These are phyloP conservation scores for Trichosanthes cucumerina DNA, from an alignment of 306 rosid genomes.

Conservation along the genomic window DNA sequence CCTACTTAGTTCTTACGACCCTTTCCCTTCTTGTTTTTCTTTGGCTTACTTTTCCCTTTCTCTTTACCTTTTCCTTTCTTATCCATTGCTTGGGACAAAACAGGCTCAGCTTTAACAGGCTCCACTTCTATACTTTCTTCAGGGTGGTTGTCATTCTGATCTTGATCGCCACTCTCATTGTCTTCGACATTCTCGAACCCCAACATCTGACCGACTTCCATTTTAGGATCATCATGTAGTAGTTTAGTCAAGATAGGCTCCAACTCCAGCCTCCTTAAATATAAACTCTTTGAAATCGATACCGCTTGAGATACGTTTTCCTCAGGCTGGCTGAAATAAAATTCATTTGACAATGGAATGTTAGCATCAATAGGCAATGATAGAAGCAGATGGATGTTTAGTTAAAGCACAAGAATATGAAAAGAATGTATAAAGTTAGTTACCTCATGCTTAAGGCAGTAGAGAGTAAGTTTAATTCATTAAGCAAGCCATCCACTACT, in stretches of 20 bases:
- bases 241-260: conserved; percentile 4
- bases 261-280: background rate
- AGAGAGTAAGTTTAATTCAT: background rate
- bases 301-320: background rate
- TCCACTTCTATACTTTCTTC: background rate
- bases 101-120: background rate
- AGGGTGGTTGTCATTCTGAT: background rate
- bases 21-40: background rate
- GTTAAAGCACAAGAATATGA: background rate
- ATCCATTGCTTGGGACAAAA: background rate
- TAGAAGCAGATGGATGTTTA: background rate
- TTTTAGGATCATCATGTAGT: background rate
- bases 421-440: background rate
- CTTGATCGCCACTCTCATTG: background rate
- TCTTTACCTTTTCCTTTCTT: background rate
- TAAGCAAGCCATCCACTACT: background rate
- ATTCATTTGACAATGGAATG: background rate
- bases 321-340: background rate
- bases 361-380: background rate
- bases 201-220: background rate
- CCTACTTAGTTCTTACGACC: background rate
- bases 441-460: conserved; percentile 4
- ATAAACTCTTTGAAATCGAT: conserved; percentile 11
- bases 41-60: background rate
- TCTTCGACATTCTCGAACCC: background rate